Evolutionary conservation across 768 basidiomycete species (phyloP), one percentile per base, ranked within the genome.

Genomic region (Macrolepiota dolichaula): DNA sequence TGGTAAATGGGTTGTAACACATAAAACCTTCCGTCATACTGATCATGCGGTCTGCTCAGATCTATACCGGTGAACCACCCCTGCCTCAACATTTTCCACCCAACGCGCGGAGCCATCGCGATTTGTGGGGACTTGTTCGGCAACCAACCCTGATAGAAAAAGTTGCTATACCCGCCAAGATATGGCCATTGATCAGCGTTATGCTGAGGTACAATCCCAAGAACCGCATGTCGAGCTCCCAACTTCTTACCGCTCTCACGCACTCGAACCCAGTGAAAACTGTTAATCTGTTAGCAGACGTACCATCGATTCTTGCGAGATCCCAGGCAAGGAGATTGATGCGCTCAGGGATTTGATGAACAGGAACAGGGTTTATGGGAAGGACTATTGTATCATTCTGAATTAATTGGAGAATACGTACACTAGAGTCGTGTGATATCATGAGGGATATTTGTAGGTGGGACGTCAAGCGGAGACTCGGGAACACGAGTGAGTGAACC

Each of bases 41-140:
- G 4, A 22, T 15, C 11, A 19, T 50, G 7, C 29, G 24, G 27
- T 3, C 36, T 37, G 25, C 22, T 37, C 22, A 68, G 67, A 62
- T 67, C 11, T 68, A 67, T 38, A 67, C 64, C 25, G 59, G 59
- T 13, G 32, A 44, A 25, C 66, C 64, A 51, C 67, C 67, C 10
- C 44, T 49, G 13, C 36, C 58, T 2, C n/a, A 58, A 25, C 63
- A 61, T 12, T 64, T 66, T 17, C 64, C 66, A n/a, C 62, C 63
- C 17, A 47, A 37, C 27, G 61, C 62, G 13, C n/a, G 46, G 3
- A 61, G 57, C 12, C 56, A 62, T 25, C 46, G 46, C 22, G 62
- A 61, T 7, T 53, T 68, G 9, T 57, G 57, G 19, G 27, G 37
- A 13, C 53, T 65, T 19, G 38, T 36, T 3, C 66, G 67, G 4